These are phyloP conservation scores for Solanum piurae DNA, from an alignment of 257 asterid genomes.

Conservation along the genomic window DNA sequence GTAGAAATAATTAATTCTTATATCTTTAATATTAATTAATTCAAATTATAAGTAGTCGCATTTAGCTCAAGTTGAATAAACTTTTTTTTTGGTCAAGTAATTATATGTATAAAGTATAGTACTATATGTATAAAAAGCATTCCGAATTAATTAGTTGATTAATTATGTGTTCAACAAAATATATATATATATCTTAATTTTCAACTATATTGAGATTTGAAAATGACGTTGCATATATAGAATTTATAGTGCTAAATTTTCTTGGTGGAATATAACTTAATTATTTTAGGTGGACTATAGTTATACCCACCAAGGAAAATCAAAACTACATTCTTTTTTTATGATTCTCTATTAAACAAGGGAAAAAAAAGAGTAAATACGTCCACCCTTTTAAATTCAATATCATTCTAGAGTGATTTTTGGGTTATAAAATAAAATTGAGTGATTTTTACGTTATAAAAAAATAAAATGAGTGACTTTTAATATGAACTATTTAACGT, in stretches of 20 bases:
- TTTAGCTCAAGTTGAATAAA: background rate
- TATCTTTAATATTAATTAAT: background rate
- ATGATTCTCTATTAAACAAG: background rate
- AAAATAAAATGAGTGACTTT: no score
- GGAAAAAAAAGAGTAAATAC: no score
- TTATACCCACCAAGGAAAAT: background rate
- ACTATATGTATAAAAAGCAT: background rate
- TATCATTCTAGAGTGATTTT: background rate
- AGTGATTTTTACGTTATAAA: no score
- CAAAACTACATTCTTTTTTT: background rate
- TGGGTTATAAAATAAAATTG: no score
- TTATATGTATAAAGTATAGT: background rate
- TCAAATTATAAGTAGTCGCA: background rate
- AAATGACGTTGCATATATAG: background rate
- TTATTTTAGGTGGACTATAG: background rate
- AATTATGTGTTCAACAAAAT: background rate
- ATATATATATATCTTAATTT: background rate
- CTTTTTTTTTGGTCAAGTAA: background rate
- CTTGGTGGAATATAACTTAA: background rate
- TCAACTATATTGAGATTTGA: background rate
- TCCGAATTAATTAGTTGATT: background rate
- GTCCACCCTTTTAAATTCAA: background rate
- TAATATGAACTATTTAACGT: no score
- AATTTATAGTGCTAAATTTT: background rate
- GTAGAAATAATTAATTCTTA: background rate